Conservation (phyloP, 495 filamentous ascomycete species). For the Mycothermus thermophilus region DNA sequence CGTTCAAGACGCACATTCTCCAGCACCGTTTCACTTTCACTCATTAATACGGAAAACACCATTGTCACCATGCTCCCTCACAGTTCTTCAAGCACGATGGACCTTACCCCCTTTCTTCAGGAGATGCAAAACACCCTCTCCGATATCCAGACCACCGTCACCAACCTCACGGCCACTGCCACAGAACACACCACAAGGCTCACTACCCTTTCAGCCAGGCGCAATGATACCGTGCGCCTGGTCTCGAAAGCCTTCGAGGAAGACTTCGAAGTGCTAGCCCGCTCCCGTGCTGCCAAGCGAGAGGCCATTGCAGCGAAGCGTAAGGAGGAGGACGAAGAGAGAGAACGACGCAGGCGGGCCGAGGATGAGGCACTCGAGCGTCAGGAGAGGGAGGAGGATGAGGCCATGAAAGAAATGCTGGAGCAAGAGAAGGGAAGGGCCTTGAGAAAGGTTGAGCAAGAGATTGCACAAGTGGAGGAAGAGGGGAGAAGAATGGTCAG, state of each 20-base stretch:
- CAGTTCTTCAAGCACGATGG: too few relatives aligned
- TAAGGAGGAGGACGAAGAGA: constrained; percentile 22
- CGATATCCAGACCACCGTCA: constrained; percentile 18
- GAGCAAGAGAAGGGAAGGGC: constrained; percentile 19
- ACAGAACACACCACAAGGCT: constrained; percentile 20
- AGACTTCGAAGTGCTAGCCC: constrained; percentile 10
- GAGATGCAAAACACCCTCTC: constrained; percentile 26
- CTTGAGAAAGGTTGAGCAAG: constrained; percentile 20
- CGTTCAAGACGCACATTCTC: too few relatives aligned
- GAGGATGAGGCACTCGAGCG: constrained; percentile 20
- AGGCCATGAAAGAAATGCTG: constrained; percentile 9
- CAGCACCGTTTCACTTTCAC: too few relatives aligned
- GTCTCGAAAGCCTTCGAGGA: constrained; percentile 12
- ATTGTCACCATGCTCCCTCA: constrained; percentile 3
- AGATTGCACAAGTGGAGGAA: constrained; percentile 13
- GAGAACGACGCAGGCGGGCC: constrained; percentile 11
- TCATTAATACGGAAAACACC: background rate
- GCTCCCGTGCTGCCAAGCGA: constrained; percentile 8
- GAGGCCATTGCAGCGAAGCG: constrained; percentile 17
- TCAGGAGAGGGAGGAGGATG: constrained; percentile 12
- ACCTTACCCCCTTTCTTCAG: constrained; percentile 19
- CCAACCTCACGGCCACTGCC: constrained; percentile 10
- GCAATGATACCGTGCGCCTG: constrained; percentile 13
- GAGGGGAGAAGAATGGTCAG: constrained; percentile 11
- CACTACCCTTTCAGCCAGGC: constrained; percentile 18